These are phyloP conservation scores for Eustoma russellianum DNA, from an alignment of 257 asterid species.

Conservation along the genomic window DNA sequence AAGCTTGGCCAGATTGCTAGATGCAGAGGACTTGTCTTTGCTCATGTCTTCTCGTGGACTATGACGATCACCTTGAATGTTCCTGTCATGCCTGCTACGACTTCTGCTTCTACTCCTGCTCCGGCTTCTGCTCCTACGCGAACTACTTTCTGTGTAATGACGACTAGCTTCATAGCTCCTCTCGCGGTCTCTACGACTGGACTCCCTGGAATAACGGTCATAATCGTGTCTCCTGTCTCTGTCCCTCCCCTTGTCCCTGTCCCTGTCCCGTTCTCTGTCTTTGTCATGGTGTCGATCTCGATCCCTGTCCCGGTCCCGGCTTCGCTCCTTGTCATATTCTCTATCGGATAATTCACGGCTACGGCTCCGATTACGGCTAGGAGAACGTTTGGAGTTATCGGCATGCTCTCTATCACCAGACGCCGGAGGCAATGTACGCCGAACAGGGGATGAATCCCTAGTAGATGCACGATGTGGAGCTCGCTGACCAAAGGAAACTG, in stretches of 20 bases:
- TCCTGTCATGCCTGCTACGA: conserved; percentile 34
- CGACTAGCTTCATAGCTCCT: conserved; percentile 37
- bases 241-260: conserved; percentile 22
- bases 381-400: conserved; percentile 50
- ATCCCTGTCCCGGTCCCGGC: conserved; percentile 28
- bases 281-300: conserved; percentile 10
- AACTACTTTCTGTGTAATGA: conserved; percentile 34
- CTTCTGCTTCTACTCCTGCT: conserved; percentile 53
- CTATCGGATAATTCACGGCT: conserved; percentile 68
- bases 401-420: conserved; percentile 34
- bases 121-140: conserved; percentile 52
- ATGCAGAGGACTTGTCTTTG: conserved; percentile 44
- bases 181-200: conserved; percentile 54
- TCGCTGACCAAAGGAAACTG: conserved; percentile 98
- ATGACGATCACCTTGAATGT: conserved; percentile 27
- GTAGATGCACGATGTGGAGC: conserved; percentile 99
- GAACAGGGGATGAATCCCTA: conserved; percentile 91
- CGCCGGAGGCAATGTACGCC: conserved; percentile 54
- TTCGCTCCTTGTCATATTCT: conserved; percentile 41
- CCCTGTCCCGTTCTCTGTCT: conserved; percentile 24
- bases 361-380: conserved; percentile 47
- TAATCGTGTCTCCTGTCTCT: conserved; percentile 28
- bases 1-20: conserved; percentile 88
- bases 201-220: conserved; percentile 45
- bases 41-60: conserved; percentile 38